Evolutionary conservation across 2,329 filamentous ascomycete species (phyloP), one percentile per base, ranked within the genome.

Genomic region (Aspergillus candidus): DNA sequence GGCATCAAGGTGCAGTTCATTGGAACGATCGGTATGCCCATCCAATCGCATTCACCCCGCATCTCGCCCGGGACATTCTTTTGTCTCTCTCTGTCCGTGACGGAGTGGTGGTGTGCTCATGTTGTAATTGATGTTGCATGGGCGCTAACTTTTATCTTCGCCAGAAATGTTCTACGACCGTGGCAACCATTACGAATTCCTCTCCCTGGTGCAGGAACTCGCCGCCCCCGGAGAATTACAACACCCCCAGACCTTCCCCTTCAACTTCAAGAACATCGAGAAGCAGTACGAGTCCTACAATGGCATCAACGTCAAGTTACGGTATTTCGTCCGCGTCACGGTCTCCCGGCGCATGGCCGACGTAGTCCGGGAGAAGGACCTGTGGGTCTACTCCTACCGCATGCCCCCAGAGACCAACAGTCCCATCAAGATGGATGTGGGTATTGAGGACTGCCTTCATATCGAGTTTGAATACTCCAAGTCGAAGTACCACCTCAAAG

Each of bases 221-320:
- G 93, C 93, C 13, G 90, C 93, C 13, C 93, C 93, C 2, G 93
- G 93, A 68, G 93, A 98, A 74, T 85, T 98, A 46, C 93, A 97
- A 67, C 94, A 98, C 71, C 93, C 93, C 35, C 93, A 98, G 73
- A 96, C 90, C 38, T 96, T 95, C 69, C 88, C 94, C 56, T 98
- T 98, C 80, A 94, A 96, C 75, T 98, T 98, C 81, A 97, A 97
- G 71, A 98, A 97, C 69, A 89, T 98, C 60, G 93, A 98, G 79
- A 98, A 98, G 77, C 90, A 94, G 70, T 98, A 98, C 77, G 94
- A 98, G 72, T 96, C 90, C 54, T 98, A 98, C 78, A 94, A 95
- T 67, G 93, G 93, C 63, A 98, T 98, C 80, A 98, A 98, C 66
- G 93, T 98, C 61, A 94, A 95, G 76, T 80, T 98, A 66, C 89